A percentile compares a stretch with the other conserved stretches of the same genome.
phyloP scores from a whole-genome alignment of 495 filamentous ascomycete species.

The Trichoderma asperelloides region DNA sequence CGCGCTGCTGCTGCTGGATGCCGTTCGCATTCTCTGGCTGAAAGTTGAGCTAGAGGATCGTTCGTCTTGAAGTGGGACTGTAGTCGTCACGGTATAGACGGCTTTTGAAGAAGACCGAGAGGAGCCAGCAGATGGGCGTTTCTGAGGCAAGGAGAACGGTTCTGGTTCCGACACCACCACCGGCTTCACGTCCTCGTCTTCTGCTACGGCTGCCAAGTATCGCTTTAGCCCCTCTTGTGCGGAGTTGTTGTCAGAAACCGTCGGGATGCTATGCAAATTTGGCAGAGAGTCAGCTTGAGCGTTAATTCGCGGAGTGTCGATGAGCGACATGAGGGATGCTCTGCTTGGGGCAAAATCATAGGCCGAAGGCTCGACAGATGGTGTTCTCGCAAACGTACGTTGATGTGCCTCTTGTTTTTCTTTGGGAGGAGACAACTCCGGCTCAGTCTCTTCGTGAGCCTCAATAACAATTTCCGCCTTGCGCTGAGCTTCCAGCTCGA shows the following conservation, averaged over 20 bases:
- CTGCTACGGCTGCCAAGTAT: conserved; percentile 4
- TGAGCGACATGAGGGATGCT: conserved; percentile 46
- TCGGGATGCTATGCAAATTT: conserved; percentile 24
- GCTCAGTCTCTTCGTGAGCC: background rate
- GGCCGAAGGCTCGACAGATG: conserved; percentile 43
- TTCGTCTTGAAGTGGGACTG: conserved; percentile 36
- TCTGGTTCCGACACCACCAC: background rate
- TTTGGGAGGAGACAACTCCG: conserved; percentile 7
- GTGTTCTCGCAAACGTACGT: conserved; percentile 32
- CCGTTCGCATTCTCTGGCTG: conserved; percentile 25
- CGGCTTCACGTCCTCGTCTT: background rate
- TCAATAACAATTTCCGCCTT: conserved; percentile 10
- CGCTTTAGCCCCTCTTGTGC: conserved; percentile 1
- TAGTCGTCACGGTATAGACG: conserved; percentile 36
- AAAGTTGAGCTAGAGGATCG: conserved; percentile 20
- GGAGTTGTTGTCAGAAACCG: conserved; percentile 6
- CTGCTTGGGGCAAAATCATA: conserved; percentile 34
- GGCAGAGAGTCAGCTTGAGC: conserved; percentile 18
- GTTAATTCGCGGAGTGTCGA: conserved; percentile 37
- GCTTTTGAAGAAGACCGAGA: conserved; percentile 27
- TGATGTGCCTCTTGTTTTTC: conserved; percentile 18
- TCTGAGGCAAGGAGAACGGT: background rate
- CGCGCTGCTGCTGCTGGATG: conserved; percentile 18
- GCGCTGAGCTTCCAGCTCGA: conserved; percentile 18
- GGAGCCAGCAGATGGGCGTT: background rate